These are phyloP conservation scores for Fusarium foetens DNA, from an alignment of 2,329 filamentous ascomycete genomes.

Conservation along the genomic window DNA sequence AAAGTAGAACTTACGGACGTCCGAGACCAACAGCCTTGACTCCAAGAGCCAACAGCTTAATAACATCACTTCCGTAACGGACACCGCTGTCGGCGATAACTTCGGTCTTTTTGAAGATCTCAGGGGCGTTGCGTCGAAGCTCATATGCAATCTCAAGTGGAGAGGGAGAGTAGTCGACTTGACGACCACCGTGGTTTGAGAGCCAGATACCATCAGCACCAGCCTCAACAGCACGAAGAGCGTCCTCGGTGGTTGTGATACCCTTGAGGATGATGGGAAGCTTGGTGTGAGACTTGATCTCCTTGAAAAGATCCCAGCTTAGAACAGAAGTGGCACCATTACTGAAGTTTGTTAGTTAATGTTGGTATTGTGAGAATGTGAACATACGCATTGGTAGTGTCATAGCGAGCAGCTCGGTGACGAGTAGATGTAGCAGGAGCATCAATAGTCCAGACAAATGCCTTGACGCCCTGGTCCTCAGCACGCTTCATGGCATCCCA, in stretches of 20 bases:
- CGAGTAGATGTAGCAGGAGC: constrained; percentile 38
- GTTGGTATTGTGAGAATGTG: rapidly evolving
- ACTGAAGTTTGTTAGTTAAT: neutral
- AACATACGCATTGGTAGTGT: constrained; percentile 39
- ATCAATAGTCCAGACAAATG: constrained; percentile 53
- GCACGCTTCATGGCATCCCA: constrained; percentile 49
- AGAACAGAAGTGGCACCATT: constrained; percentile 39
- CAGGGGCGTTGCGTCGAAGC: constrained; percentile 51
- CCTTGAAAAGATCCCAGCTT: constrained; percentile 43
- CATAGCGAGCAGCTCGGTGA: constrained; percentile 42
- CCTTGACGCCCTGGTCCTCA: constrained; percentile 49
- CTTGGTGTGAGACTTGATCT: constrained; percentile 47
- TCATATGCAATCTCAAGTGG: constrained; percentile 44
- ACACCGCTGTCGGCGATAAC: constrained; percentile 54
- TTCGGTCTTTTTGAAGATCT: constrained; percentile 50
- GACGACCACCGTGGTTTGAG: constrained; percentile 56
- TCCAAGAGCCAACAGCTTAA: constrained; percentile 54
- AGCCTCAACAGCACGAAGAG: constrained; percentile 47
- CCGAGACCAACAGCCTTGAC: constrained; percentile 57
- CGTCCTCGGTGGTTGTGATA: constrained; percentile 53
- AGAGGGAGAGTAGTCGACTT: constrained; percentile 50
- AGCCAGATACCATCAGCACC: constrained; percentile 52
- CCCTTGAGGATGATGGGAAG: constrained; percentile 54
- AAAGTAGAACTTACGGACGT: constrained; percentile 43
- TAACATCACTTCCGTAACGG: constrained; percentile 51